Base-by-base conservation (phyloP, 2,329 filamentous ascomycete species). In the Didymella sp. region DNA sequence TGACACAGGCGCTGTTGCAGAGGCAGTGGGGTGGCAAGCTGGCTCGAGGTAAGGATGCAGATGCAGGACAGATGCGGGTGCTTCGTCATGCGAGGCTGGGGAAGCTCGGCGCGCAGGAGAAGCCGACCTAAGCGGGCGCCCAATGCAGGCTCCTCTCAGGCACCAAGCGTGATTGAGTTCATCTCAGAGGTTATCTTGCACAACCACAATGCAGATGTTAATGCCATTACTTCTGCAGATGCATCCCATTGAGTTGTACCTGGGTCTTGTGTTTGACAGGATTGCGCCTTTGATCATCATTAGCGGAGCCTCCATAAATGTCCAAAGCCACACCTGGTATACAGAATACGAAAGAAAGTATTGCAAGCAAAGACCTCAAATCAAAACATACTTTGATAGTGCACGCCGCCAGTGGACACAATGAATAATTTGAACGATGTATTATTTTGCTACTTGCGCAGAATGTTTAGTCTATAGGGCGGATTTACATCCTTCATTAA, bases 401-500 rank as follows among this genome's bases (percentile, higher is more conserved):
- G 13, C 22, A 41, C 8, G 13, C 22, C 11, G 12, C 6, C 38
- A 25, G 17, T 24, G 5, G 4, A 25, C 12, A 15, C 13, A 25
- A 12, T 6, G 13, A 7, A 9, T 9, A 9, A n/a, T 40, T 40
- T 49, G 33, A 49, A 47, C 31, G 44, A 50, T 47, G 22, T 47
- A 42, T 71, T 66, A 63, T 73, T 67, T 71, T 62, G 54, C 61
- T 61, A 69, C 67, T 67, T 60, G 67, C 63, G 69, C 68, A 69
- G 63, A 64, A 58, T 61, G 62, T 69, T 60, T 70, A 75, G 67
- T 76, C 73, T 76, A 76, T 61, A 50, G 33, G 54, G 70, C 66
- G 73, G 73, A 76, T 72, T 53, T 67, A 66, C 57, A 71, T 73
- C 73, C 72, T 73, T 75, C 71, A 75, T 76, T 75, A 76, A 75